Percentiles rank a stretch among this genome's conserved stretches.
phyloP scores from a whole-genome alignment of 2,329 filamentous ascomycete species.

The Mariannaea elegans region DNA sequence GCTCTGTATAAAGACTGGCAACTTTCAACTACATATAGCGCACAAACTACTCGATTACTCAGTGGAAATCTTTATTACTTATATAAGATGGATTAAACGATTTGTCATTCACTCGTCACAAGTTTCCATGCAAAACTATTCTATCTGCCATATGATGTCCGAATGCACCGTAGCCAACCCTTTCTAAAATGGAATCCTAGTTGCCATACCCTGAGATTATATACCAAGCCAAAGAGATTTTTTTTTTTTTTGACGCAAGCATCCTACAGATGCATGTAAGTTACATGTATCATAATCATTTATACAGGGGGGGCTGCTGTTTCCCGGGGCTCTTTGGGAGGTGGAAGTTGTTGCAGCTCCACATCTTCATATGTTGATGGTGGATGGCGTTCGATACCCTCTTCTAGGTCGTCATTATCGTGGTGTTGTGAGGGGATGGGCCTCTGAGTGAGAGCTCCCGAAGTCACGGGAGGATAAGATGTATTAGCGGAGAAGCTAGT shows the following conservation, averaged over 20 bases:
- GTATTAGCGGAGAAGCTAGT: slow-evolving; percentile 40
- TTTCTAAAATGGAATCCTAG: background rate
- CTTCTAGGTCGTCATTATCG: slow-evolving; percentile 17
- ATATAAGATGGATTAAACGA: slow-evolving; percentile 8
- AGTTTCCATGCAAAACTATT: slow-evolving; percentile 11
- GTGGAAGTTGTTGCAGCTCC: slow-evolving; percentile 40
- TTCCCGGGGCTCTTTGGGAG: slow-evolving; percentile 21
- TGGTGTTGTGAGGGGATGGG: slow-evolving; percentile 20
- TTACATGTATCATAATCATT: background rate
- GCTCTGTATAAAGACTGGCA: too few relatives aligned
- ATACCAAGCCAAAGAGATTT: background rate
- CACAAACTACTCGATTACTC: too few relatives aligned
- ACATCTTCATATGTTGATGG: slow-evolving; percentile 42
- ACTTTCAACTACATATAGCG: too few relatives aligned
- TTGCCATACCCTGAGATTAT: slow-evolving; percentile 1
- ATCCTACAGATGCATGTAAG: too few relatives aligned
- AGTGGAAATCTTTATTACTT: too few relatives aligned
- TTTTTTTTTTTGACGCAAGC: too few relatives aligned
- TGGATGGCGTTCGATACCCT: slow-evolving; percentile 1
- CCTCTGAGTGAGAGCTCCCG: slow-evolving; percentile 32
- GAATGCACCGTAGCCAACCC: slow-evolving; percentile 9
- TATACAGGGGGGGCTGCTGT: background rate
- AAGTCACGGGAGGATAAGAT: slow-evolving; percentile 37
- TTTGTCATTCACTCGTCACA: slow-evolving; percentile 13
- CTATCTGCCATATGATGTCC: slow-evolving; percentile 4